phyloP scores from a whole-genome alignment of 257 asterid genomes.

The Primulina eburnea region DNA sequence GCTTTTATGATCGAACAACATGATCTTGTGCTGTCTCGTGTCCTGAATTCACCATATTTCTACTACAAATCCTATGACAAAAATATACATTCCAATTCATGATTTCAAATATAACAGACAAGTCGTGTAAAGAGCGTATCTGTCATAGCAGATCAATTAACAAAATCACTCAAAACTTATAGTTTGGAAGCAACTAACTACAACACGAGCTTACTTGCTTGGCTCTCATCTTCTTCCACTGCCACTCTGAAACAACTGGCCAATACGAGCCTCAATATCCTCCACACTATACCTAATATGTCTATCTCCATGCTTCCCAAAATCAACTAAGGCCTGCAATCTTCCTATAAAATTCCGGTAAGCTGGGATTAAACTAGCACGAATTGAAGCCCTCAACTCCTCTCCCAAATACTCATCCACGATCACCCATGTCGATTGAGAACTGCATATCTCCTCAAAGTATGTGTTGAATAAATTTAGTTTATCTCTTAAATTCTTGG shows the following conservation, averaged over 20 bases:
- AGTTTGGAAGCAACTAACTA: constrained; percentile 24
- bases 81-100: not conserved
- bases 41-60: not conserved
- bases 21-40: not conserved
- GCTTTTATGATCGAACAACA: not conserved
- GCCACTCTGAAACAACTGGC: constrained; percentile 51
- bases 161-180: not conserved
- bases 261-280: constrained; percentile 69
- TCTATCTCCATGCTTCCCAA: constrained; percentile 66
- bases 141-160: not conserved
- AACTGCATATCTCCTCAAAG: constrained; percentile 71
- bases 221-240: constrained; percentile 59
- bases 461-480: constrained; percentile 69
- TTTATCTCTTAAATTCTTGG: constrained; percentile 67
- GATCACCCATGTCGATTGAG: constrained; percentile 73
- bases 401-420: constrained; percentile 77
- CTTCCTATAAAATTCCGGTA: constrained; percentile 66
- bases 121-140: not conserved
- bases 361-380: constrained; percentile 49
- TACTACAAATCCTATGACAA: not conserved
- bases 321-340: constrained; percentile 47
- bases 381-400: constrained; percentile 64
- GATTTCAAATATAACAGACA: not conserved
- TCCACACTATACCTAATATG: constrained; percentile 64
- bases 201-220: constrained; percentile 29